These are phyloP conservation scores for Hyphopichia fennica DNA, from an alignment of 1,139 yeast genomes.

Conservation along the genomic window DNA sequence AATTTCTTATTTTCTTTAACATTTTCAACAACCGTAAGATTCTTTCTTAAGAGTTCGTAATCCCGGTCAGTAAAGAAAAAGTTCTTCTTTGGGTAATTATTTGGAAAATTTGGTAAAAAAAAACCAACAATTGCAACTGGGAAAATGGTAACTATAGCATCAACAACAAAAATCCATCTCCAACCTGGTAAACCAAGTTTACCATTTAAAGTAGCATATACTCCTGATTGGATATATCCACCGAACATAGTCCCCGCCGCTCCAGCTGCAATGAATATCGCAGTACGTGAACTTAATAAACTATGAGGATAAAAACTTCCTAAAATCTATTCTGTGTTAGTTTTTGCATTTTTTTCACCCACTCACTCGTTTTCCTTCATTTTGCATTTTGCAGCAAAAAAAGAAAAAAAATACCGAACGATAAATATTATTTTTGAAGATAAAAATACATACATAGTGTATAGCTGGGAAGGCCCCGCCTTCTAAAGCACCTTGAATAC, in stretches of 20 bases:
- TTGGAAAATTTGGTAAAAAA: conserved; percentile 10
- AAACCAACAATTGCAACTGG: conserved; percentile 29
- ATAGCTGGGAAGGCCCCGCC: conserved; percentile 14
- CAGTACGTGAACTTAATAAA: conserved; percentile 15
- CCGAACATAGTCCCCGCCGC: conserved; percentile 24
- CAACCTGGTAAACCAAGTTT: conserved; percentile 28
- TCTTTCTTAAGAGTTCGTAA: neutral
- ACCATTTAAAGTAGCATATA: conserved; percentile 20
- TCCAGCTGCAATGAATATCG: conserved; percentile 14
- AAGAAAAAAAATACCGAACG: neutral
- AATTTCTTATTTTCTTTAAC: neutral
- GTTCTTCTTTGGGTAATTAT: neutral
- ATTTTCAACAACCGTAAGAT: neutral
- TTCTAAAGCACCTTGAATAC: conserved; percentile 11
- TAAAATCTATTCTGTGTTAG: conserved; percentile 2
- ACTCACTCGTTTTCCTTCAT: too few species aligned
- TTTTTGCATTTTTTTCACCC: too few species aligned
- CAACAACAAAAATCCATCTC: conserved; percentile 37
- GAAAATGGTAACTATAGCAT: conserved; percentile 26
- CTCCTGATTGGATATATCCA: conserved; percentile 37
- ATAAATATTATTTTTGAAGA: neutral
- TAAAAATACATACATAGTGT: conserved; percentile 7
- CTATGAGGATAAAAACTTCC: conserved; percentile 15
- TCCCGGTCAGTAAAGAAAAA: conserved; percentile 1
- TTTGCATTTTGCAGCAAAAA: too few species aligned